Base-by-base conservation (phyloP, 2,329 filamentous ascomycete genomes). In the Exophiala sp. region DNA sequence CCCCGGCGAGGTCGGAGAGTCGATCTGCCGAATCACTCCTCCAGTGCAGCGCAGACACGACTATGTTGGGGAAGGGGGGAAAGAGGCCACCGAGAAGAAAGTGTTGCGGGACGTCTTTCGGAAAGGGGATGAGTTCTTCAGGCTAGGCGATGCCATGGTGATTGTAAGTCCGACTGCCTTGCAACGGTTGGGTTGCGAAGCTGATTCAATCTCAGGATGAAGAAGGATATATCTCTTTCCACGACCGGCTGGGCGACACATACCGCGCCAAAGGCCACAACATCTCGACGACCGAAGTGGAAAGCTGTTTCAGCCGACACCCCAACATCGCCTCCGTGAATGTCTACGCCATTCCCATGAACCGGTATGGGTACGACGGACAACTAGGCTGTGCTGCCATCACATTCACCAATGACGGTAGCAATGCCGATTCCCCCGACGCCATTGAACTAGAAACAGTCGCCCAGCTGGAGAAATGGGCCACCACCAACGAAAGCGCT, bases 81-180 rank as follows among this genome's bases (percentile, higher is more conserved):
- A 88, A 57, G 74, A 77, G 24, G 87, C 88, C 0, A 86, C 84
- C 0, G 70, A 79, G 27, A 75, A 78, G 57, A 95, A 95, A 68
- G 76, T 94, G 34, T 66, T 93, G 52, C 78, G 83, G 5, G 72
- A 84, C 60, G 86, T 93, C 2, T 79, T 93, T 55, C 70, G 68
- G 50, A 83, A 83, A 61, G 88, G 85, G 10, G 88, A 95, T 61
- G 83, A 80, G 0, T 95, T 81, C 74, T 93, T 88, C 73, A 80
- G 87, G 23, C 85, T 86, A 0, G 88, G 88, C n/a, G 88, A 95
- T 62, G 75, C 93, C 14, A 70, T 93, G 29, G 76, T 48, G 32
- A 56, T 53, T 9, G 53, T 56, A 47, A 56, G 53, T 50, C 14
- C 22, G 13, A n/a, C 3, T 16, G 13, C 29, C 24, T 5, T 34